These are phyloP conservation scores for Royoungia palumana DNA, from an alignment of 768 basidiomycete genomes.

Conservation along the genomic window DNA sequence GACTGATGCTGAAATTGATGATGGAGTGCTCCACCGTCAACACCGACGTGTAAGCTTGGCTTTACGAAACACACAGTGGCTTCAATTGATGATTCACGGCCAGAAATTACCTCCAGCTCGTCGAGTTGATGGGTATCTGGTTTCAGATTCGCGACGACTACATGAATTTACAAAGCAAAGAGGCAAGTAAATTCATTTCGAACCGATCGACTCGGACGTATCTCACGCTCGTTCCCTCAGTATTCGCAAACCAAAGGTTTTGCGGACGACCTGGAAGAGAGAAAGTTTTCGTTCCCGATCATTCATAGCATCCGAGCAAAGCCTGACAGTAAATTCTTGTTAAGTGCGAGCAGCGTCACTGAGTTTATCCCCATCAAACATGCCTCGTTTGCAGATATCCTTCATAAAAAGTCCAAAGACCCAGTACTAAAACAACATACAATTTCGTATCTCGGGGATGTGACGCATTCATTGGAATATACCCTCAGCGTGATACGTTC, in stretches of 20 bases:
- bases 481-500: slow-evolving; percentile 65
- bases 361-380: neutral
- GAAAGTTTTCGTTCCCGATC: slow-evolving; percentile 96
- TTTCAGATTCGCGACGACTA: slow-evolving; percentile 64
- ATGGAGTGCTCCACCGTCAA: slow-evolving; percentile 78
- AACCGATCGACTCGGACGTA: neutral
- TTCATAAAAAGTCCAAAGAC: slow-evolving; percentile 83
- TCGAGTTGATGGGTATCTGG: slow-evolving; percentile 53
- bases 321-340: slow-evolving; percentile 69
- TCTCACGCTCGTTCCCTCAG: slow-evolving; percentile 35
- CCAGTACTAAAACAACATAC: slow-evolving; percentile 78
- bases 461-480: slow-evolving; percentile 86
- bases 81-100: neutral
- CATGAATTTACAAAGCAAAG: slow-evolving; percentile 29
- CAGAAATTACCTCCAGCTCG: slow-evolving; percentile 56
- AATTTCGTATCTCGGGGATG: slow-evolving; percentile 71
- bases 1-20: slow-evolving; percentile 92
- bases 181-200: slow-evolving; percentile 5
- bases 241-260: slow-evolving; percentile 84
- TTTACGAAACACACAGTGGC: neutral
- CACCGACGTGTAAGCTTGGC: slow-evolving; percentile 47
- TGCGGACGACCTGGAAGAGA: slow-evolving; percentile 92
- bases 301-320: slow-evolving; percentile 86
- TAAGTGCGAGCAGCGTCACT: slow-evolving; percentile 54
- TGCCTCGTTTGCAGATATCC: slow-evolving; percentile 58